Evolutionary conservation across 495 filamentous ascomycete genomes (phyloP).

Genomic region (Hypoxylon lienhwacheense): DNA sequence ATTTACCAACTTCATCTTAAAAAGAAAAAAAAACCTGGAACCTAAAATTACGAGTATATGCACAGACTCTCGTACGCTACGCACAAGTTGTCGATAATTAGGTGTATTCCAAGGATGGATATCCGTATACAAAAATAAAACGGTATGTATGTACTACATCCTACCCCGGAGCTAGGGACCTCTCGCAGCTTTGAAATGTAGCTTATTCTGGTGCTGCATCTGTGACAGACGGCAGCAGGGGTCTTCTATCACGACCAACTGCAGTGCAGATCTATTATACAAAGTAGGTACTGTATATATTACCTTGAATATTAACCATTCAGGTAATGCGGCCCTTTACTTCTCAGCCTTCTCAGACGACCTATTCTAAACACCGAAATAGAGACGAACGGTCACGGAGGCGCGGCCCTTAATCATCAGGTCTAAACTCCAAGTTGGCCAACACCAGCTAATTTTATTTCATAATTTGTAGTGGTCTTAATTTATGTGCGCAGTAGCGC

Average conservation of each 20-base stretch:
- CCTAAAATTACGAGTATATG: too few species aligned
- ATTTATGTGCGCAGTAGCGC: slow-evolving; percentile 3
- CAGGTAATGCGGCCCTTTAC: slow-evolving; percentile 26
- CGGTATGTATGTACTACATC: too few species aligned
- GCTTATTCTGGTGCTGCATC: slow-evolving; percentile 7
- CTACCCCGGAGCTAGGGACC: slow-evolving; percentile 18
- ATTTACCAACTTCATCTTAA: too few species aligned
- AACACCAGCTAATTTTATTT: slow-evolving; percentile 7
- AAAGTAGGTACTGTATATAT: too few species aligned
- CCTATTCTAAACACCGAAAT: slow-evolving; percentile 29
- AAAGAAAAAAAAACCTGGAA: too few species aligned
- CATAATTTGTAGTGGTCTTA: background rate
- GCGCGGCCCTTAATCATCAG: slow-evolving; percentile 14
- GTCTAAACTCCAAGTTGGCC: slow-evolving; percentile 7
- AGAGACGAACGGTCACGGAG: slow-evolving; percentile 24
- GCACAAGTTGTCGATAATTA: too few species aligned
- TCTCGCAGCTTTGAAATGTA: slow-evolving; percentile 15
- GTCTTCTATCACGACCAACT: background rate
- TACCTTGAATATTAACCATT: too few species aligned
- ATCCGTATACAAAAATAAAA: too few species aligned
- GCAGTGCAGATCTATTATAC: background rate
- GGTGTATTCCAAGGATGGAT: too few species aligned
- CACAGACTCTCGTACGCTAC: too few species aligned
- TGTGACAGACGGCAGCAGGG: background rate
- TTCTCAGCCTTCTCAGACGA: slow-evolving; percentile 8